These are phyloP conservation scores for Bassia scoparia DNA, from an alignment of 148 eudicot species.

Conservation along the genomic window DNA sequence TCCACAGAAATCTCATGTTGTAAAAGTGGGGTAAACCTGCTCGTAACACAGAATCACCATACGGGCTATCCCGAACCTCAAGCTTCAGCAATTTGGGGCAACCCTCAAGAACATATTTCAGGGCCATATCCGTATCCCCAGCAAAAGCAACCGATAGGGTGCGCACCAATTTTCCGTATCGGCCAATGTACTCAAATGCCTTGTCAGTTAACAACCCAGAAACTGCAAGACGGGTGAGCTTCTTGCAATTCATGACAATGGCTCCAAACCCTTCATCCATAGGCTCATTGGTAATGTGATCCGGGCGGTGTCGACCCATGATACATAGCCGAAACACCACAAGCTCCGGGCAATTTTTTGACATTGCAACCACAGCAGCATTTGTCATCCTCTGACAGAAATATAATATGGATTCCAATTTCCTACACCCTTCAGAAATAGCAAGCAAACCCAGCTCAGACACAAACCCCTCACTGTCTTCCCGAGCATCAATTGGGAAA, in stretches of 20 bases:
- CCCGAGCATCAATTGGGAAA: conserved; percentile 68
- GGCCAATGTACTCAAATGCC: conserved; percentile 68
- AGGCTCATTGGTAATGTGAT: conserved; percentile 60
- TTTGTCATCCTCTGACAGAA: conserved; percentile 91
- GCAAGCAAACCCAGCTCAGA: conserved; percentile 79
- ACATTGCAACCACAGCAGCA: conserved; percentile 78
- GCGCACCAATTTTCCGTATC: conserved; percentile 62
- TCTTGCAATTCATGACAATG: conserved; percentile 84
- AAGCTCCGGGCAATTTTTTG: conserved; percentile 71
- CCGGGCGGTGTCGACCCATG: conserved; percentile 73
- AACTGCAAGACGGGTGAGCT: conserved; percentile 72
- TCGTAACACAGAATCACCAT: conserved; percentile 57
- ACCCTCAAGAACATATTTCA: conserved; percentile 68
- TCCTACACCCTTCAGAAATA: conserved; percentile 72
- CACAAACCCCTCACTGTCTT: conserved; percentile 66
- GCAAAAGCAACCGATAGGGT: conserved; percentile 85
- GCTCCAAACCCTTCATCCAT: conserved; percentile 96
- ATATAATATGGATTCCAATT: conserved; percentile 59
- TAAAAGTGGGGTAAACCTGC: conserved; percentile 64
- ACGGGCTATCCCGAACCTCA: conserved; percentile 87
- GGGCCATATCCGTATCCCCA: conserved; percentile 67
- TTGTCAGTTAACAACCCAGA: conserved; percentile 72
- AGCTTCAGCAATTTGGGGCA: conserved; percentile 73
- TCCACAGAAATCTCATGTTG: conserved; percentile 86
- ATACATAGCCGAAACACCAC: conserved; percentile 81